Conservation (phyloP, 129 eudicot genomes). For the Helianthus tuberosus region DNA sequence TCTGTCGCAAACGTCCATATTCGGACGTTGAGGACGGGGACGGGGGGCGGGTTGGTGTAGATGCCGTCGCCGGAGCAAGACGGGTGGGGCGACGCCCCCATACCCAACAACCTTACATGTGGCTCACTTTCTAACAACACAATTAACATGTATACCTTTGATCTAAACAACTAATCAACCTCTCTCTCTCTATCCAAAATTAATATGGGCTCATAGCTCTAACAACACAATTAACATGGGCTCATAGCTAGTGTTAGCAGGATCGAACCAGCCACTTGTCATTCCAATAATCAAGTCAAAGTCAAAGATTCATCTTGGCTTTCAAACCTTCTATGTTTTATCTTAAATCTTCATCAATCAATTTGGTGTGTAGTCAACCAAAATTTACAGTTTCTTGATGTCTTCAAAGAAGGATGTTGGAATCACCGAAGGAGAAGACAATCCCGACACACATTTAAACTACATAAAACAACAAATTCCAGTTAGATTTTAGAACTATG, state of each 20-base stretch:
- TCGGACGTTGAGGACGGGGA: too few relatives aligned
- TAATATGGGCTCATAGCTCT: too few relatives aligned
- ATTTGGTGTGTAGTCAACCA: neutral
- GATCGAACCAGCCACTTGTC: neutral
- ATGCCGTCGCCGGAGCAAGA: too few relatives aligned
- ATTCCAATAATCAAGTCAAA: conserved; percentile 11
- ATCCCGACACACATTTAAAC: conserved; percentile 63
- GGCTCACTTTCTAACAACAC: neutral
- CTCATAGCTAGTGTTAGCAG: neutral
- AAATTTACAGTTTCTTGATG: conserved; percentile 20
- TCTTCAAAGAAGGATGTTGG: conserved; percentile 51
- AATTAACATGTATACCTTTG: neutral
- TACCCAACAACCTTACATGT: too few relatives aligned
- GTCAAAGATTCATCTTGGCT: conserved; percentile 5
- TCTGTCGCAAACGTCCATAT: too few relatives aligned
- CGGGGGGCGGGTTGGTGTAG: too few relatives aligned
- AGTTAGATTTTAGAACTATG: conserved; percentile 1
- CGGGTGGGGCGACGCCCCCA: too few relatives aligned
- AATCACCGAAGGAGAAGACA: conserved; percentile 49
- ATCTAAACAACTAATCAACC: conserved; percentile 15
- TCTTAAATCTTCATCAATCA: conserved; percentile 22
- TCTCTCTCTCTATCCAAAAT: neutral
- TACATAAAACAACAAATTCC: conserved; percentile 24
- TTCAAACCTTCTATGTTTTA: neutral
- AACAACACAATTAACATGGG: neutral